These are phyloP conservation scores for Cutaneotrichosporon mucoides DNA, from an alignment of 1,284 basidiomycete species.

Conservation along the genomic window DNA sequence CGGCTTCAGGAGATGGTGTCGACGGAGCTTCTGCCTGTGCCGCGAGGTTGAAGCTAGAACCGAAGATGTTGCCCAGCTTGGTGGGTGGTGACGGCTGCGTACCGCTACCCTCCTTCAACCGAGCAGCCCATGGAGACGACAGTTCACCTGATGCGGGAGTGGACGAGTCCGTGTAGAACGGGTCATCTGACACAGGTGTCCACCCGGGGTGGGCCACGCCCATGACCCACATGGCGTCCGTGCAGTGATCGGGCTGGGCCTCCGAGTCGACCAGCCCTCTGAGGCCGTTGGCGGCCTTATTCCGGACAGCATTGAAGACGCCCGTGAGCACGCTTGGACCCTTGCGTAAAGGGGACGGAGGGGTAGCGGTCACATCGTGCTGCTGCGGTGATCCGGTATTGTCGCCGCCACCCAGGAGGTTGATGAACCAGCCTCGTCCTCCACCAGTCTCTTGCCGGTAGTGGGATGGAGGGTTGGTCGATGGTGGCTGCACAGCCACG, in stretches of 20 bases:
- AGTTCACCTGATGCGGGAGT: background rate
- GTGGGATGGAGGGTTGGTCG: conserved; percentile 11
- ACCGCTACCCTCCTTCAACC: conserved; percentile 10
- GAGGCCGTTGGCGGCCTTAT: conserved; percentile 53
- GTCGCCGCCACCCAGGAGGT: conserved; percentile 24
- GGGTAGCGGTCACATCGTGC: conserved; percentile 1
- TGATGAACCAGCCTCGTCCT: conserved; percentile 45
- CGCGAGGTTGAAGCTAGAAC: conserved; percentile 21
- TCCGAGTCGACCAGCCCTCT: conserved; percentile 79
- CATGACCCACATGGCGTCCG: conserved; percentile 77
- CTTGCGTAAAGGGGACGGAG: conserved; percentile 38
- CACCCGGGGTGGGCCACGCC: conserved; percentile 65
- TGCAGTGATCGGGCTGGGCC: conserved; percentile 66
- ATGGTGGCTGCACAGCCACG: conserved; percentile 8
- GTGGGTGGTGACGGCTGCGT: conserved; percentile 17
- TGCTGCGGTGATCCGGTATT: conserved; percentile 4
- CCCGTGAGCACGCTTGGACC: conserved; percentile 35
- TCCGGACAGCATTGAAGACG: conserved; percentile 44
- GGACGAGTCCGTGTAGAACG: background rate
- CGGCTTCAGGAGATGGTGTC: conserved; percentile 7
- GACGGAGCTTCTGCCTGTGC: conserved; percentile 6
- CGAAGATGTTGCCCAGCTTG: conserved; percentile 45
- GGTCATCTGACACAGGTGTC: conserved; percentile 27
- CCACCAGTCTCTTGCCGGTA: conserved; percentile 18
- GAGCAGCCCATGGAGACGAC: conserved; percentile 9